Evolutionary conservation across 495 filamentous ascomycete genomes (phyloP), one percentile per base, ranked within the genome.

Genomic region (Penicillium bovifimosum): DNA sequence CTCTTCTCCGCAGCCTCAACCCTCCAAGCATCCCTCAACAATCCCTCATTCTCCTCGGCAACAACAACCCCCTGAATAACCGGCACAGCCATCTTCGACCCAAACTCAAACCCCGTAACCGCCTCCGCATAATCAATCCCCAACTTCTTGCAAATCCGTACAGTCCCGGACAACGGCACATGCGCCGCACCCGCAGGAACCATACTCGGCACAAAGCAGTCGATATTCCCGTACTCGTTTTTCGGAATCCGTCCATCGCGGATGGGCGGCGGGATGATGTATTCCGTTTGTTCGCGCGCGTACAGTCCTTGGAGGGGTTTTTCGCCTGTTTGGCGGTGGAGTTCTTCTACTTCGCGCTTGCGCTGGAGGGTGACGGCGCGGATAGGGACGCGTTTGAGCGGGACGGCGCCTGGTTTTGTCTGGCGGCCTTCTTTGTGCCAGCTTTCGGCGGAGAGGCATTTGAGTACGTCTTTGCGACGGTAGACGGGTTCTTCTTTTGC

Each of bases 381-480:
- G 62, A 92, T 88, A 9, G 91, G 89, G 0, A 96, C 93, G 32
- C 76, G 77, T 62, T 99, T 99, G 35, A 96, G 71, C 0, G 92
- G 86, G 31, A 83, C 71, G 52, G 85, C 80, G 17, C 88, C 89
- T 0, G 74, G 62, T 9, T 77, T 80, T 9, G 95, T 77, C 29
- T 80, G 83, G 1, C 91, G 83, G 18, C 93, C 93, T 78, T 97
- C 95, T 62, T 96, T 95, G 62, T 96, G 95, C 95, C 95, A 97
- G 40, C 86, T 95, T 61, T 99, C 93, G 13, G 86, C 85, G n/a
- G 86, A 90, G 61, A 93, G 88, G 64, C 95, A 96, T 52, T 81
- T 71, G 5, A 89, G 80, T 5, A 99, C 82, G 58, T 96, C 91
- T 33, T 78, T 78, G 31, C 91, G 86, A 9, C 75, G 77, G 68